phyloP scores from a whole-genome alignment of 805 yeast species.

The Zygosaccharomyces kombuchaensis region DNA sequence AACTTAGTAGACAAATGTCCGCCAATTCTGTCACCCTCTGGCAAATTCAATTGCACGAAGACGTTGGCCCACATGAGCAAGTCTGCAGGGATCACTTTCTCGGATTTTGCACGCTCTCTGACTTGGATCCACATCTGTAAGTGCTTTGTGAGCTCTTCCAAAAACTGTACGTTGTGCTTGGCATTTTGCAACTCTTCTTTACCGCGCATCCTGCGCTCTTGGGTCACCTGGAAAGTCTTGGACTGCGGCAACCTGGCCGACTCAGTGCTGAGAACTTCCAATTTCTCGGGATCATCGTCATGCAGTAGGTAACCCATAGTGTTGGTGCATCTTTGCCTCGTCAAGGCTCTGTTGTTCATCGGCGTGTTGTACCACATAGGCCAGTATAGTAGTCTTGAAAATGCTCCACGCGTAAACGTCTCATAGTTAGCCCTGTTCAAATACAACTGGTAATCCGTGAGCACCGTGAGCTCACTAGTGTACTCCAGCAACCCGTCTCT shows the following conservation, averaged over 20 bases:
- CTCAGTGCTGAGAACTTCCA: conserved; percentile 10
- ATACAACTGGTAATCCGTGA: conserved; percentile 55
- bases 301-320: conserved; percentile 18
- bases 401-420: conserved; percentile 51
- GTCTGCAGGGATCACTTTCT: conserved; percentile 20
- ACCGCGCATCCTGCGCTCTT: conserved; percentile 19
- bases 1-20: conserved; percentile 14
- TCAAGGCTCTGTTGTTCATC: conserved; percentile 15
- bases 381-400: conserved; percentile 53
- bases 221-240: conserved; percentile 27
- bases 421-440: conserved; percentile 57
- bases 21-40: conserved; percentile 21
- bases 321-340: conserved; percentile 19
- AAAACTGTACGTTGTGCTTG: conserved; percentile 21
- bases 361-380: conserved; percentile 76
- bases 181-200: conserved; percentile 21
- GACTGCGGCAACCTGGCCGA: conserved; percentile 28
- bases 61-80: conserved; percentile 26
- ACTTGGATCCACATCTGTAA: conserved; percentile 24
- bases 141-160: conserved; percentile 16
- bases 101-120: conserved; percentile 10
- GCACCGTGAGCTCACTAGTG: conserved; percentile 40
- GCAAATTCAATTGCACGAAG: conserved; percentile 24
- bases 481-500: conserved; percentile 44
- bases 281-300: conserved; percentile 20